A percentile compares a stretch with the other conserved stretches of the same genome.
Conservation (phyloP, 2,329 filamentous ascomycete species). For the Paracamarosporium sp. region DNA sequence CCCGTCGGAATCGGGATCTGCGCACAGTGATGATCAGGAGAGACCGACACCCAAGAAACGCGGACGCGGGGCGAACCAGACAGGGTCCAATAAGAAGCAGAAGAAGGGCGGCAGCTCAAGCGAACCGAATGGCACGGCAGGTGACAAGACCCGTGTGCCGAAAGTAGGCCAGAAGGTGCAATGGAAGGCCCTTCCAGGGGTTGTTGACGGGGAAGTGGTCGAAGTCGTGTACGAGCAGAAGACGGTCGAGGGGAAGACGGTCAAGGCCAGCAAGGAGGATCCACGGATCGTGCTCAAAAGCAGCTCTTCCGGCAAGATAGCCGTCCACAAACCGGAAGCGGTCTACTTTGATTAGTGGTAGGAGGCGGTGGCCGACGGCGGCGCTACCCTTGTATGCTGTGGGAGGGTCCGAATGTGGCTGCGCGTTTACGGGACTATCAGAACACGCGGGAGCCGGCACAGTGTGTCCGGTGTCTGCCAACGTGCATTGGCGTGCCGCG, state of each 20-base stretch:
- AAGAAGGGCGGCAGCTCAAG: constrained; percentile 35
- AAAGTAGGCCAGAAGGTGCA: constrained; percentile 50
- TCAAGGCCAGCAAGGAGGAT: constrained; percentile 52
- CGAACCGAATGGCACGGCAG: constrained; percentile 25
- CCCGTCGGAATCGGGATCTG: constrained; percentile 10
- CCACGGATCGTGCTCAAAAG: constrained; percentile 52
- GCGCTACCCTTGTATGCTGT: constrained; percentile 5
- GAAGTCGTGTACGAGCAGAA: constrained; percentile 51
- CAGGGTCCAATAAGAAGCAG: constrained; percentile 44
- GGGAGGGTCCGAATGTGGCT: constrained; percentile 12
- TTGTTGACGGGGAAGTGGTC: constrained; percentile 50
- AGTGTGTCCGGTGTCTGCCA: constrained; percentile 14
- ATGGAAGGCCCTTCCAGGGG: constrained; percentile 51
- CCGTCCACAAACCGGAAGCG: constrained; percentile 52
- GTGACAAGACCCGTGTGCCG: constrained; percentile 49
- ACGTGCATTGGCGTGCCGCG: constrained; percentile 18
- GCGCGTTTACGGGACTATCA: constrained; percentile 11
- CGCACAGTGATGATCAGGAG: constrained; percentile 12
- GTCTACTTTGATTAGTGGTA: constrained; percentile 49
- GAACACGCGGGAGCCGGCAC: constrained; percentile 15
- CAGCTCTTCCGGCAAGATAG: constrained; percentile 48
- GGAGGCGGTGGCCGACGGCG: constrained; percentile 2
- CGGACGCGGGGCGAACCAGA: constrained; percentile 33
- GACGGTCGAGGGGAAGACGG: constrained; percentile 50
- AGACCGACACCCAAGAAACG: constrained; percentile 23